Base-by-base conservation (phyloP, 75 land plant genomes). In the Selaginella tamariscina region DNA sequence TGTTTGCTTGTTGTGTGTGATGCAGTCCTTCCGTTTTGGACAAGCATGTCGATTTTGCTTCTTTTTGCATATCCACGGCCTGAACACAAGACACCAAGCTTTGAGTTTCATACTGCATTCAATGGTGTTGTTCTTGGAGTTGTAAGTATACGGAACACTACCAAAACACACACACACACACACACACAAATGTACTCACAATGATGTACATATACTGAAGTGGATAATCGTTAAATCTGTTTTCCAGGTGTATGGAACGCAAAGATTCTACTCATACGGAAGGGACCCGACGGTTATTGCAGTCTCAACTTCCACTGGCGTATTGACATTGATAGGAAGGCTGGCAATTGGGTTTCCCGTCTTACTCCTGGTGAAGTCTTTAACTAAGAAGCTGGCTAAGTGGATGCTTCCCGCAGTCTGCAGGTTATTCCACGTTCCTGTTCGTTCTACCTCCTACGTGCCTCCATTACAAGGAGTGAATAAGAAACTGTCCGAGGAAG, bases 61-160 rank as follows among this genome's bases (percentile, higher is more conserved):
- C 84, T 80, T 26, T 88, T 89, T 76, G 98, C 98, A 33, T 93
- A 93, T 68, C 98, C 98, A 39, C 78, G 79, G n/a, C 98, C 98
- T 1, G 90, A 93, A 78, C 27, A 71, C 64, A 85, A 82, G 28
- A 93, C 95, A 27, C 98, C 98, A 71, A 89, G 95, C 65, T 93
- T 86, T 79, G 95, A 88, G 75, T 89, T 32, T 56, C 90, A 88
- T 30, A 76, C 86, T 22, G 90, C 90, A 23, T 93, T 93, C 73
- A 75, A 75, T 72, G 98, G 98, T 55, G 98, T 93, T 77, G 98
- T 86, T 18, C 70, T 93, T 29, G 98, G 98, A 69, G 82, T 93
- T 59, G 98, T 94, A 84, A 84, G 89, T 32, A 33, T 24, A 32
- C 68, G 49, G 68, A 56, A 31, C 23, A 70, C 32, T 23, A 29